Evolutionary conservation across 225 moss, liverwort and hornwort genomes (phyloP), one percentile per base, ranked within the genome.

Genomic region (Physcomitrellopsis africana): DNA sequence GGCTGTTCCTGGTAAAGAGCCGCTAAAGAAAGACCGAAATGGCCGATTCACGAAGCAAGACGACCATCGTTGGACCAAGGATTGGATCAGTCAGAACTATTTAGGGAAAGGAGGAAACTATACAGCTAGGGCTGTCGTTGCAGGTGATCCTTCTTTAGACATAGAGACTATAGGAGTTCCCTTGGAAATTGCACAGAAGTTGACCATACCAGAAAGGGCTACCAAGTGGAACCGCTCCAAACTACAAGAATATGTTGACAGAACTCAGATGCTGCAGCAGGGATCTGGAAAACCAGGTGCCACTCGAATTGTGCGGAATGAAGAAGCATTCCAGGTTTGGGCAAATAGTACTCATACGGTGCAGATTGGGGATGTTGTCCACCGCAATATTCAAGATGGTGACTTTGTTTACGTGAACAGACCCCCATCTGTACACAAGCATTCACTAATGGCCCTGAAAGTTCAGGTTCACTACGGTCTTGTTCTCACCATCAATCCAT

Each of bases 401-500:
- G 93, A 93, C 71, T 65, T 74, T 41, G 83, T 93, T 10, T 84
- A 85, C 81, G 93, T 76, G 5, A 93, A 93, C 65, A 84, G 91
- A 70, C 86, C 89, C 63, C 93, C 93, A 17, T 91, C 93, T 23
- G 75, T 93, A 15, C 93, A 93, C 55, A 91, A 89, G 26, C 93
- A 93, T 72, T 93, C 93, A 2, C 73, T 93, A 22, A 85, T 91
- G 72, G 88, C 93, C n/a, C 57, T 93, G 49, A 87, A 60, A 79
- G 93, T 85, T 63, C 79, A 80, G 73, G 72, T 91, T 22, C 86
- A 84, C 63, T 23, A 62, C 3, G 75, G 70, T 51, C 81, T 86
- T 11, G 87, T 89, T 14, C 80, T 93, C 51, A 78, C 91, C 3
- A 69, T 93, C 24, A 93, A 93, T 76, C 93, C 93, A 9, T 72